A percentile compares a stretch with the other conserved stretches of the same genome.
These are phyloP conservation scores for Hevea brasiliensis DNA, from an alignment of 345 rosid species.

Conservation along the genomic window DNA sequence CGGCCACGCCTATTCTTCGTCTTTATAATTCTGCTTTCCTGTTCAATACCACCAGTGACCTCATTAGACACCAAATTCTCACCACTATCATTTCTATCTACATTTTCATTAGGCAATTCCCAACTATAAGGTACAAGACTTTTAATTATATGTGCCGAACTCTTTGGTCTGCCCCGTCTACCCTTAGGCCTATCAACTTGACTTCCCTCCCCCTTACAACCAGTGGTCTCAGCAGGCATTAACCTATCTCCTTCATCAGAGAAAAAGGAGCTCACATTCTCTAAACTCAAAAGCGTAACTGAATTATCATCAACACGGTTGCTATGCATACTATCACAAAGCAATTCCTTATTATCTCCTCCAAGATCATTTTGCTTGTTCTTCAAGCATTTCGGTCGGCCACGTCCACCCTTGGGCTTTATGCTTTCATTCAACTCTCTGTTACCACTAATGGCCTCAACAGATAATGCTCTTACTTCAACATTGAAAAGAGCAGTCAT, in stretches of 20 bases:
- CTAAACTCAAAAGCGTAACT: neutral
- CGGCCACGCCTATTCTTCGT: neutral
- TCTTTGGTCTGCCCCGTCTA: slow-evolving; percentile 11
- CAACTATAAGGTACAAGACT: neutral
- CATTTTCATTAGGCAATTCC: neutral
- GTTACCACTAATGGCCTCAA: neutral
- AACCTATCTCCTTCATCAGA: neutral
- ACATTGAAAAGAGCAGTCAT: neutral
- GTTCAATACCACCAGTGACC: neutral
- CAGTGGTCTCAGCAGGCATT: neutral
- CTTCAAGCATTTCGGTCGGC: slow-evolving; percentile 20
- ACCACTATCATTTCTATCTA: slow-evolving; percentile 10
- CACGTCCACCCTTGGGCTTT: neutral
- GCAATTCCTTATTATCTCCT: slow-evolving; percentile 11
- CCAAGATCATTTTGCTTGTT: slow-evolving; percentile 8
- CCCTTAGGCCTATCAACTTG: neutral
- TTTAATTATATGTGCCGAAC: slow-evolving; percentile 2
- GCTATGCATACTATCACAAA: neutral
- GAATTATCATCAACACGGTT: neutral
- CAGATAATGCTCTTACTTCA: neutral
- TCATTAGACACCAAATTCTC: neutral
- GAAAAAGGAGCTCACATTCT: neutral
- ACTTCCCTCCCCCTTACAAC: neutral
- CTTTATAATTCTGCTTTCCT: neutral
- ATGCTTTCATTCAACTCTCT: neutral